Evolutionary conservation across 495 filamentous ascomycete species (phyloP), one percentile per base, ranked within the genome.

Genomic region (Penicillium taxi): DNA sequence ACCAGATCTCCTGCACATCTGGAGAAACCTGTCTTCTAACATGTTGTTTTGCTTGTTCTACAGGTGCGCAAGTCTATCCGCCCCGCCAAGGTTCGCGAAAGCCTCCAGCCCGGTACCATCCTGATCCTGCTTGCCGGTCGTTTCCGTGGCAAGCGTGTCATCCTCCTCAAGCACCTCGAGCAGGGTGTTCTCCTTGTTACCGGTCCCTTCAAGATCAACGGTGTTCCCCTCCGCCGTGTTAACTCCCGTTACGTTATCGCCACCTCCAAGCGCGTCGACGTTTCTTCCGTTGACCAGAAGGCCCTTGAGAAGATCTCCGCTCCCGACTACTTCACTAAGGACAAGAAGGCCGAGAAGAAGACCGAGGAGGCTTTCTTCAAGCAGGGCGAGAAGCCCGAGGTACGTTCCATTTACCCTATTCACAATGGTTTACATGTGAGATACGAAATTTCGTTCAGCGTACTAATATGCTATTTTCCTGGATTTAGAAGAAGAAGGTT

Each of bases 151-250:
- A 96, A 96, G 85, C 93, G 93, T 63, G 93, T 99, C 58, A 74
- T 99, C 61, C 88, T 95, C 66, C 84, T 99, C 65, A 96, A 96
- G 78, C 74, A 81, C 71, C 87, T 99, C 61, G 70, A 82, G 56
- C 84, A 95, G 73, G 93, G 93, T 69, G 84, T 96, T 46, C 87
- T 99, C 60, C 86, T 99, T 58, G 84, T 99, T 50, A 99, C 93
- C 58, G 93, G 93, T 52, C 93, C 93, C 59, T 99, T 96, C 82
- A 96, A 94, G 82, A 81, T 96, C 75, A 99, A 99, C 73, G 93
- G 93, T 69, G 93, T 99, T 44, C 93, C 93, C 45, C 82, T 99
- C 56, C 81, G 93, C 65, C 79, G 93, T 68, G 91, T 99, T 58
- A 99, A 99, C 74, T 71, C 90, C 54, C 81, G 93, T 75, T 99